These are phyloP conservation scores for Sutorius australiensis DNA, from an alignment of 768 basidiomycete genomes.

Conservation along the genomic window DNA sequence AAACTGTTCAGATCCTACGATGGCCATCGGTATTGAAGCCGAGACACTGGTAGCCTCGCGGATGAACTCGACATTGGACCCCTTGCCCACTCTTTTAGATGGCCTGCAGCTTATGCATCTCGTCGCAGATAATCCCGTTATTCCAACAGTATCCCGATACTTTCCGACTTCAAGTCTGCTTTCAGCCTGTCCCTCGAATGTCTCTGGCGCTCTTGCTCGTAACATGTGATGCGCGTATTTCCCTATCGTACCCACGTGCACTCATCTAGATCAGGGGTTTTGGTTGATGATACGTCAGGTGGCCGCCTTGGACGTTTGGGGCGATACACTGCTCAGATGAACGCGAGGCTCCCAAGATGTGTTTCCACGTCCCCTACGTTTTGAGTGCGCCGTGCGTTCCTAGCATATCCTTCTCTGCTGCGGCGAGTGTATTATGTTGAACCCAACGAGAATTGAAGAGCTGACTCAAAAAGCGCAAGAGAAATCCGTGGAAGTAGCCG, in stretches of 20 bases:
- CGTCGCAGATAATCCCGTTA: too few relatives aligned
- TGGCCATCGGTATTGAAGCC: background rate
- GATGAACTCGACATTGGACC: too few relatives aligned
- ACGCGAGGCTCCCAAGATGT: background rate
- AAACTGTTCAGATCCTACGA: background rate
- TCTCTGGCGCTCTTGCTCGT: background rate
- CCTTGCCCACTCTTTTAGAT: too few relatives aligned
- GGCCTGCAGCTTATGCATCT: too few relatives aligned
- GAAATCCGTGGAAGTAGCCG: background rate
- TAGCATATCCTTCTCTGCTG: background rate
- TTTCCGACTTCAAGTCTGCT: background rate
- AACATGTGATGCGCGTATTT: background rate
- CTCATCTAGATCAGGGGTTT: background rate
- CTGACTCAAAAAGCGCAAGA: background rate
- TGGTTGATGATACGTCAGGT: background rate
- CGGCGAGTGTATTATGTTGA: background rate
- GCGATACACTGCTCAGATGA: background rate
- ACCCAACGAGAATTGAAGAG: background rate
- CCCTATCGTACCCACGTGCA: background rate
- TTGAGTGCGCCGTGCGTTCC: background rate
- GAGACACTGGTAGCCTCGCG: background rate
- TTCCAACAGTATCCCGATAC: too few relatives aligned
- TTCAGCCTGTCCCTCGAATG: background rate
- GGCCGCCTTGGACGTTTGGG: background rate
- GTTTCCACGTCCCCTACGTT: background rate